Conservation (phyloP, 805 yeast genomes). For the Cyberlindnera subsufficiens region DNA sequence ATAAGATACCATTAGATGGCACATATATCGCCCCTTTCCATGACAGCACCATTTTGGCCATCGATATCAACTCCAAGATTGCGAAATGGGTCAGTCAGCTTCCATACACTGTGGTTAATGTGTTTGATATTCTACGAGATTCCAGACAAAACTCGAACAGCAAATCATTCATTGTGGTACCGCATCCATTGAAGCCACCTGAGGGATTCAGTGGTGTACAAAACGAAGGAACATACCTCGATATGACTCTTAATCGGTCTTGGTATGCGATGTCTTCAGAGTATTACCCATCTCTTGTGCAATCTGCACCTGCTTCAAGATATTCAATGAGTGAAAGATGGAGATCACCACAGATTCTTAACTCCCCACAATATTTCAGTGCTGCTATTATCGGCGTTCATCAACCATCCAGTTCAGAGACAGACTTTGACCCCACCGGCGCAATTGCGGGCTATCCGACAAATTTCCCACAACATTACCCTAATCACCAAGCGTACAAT, state of each 20-base stretch:
- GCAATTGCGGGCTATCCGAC: slow-evolving; percentile 18
- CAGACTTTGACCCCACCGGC: slow-evolving; percentile 6
- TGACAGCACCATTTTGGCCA: slow-evolving; percentile 72
- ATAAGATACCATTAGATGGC: slow-evolving; percentile 58
- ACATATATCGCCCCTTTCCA: slow-evolving; percentile 80
- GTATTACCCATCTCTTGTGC: slow-evolving; percentile 75
- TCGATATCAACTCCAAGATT: slow-evolving; percentile 59
- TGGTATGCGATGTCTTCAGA: slow-evolving; percentile 85
- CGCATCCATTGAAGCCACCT: slow-evolving; percentile 54
- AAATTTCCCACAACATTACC: slow-evolving; percentile 13
- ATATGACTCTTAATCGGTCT: slow-evolving; percentile 52
- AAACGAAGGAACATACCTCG: slow-evolving; percentile 56
- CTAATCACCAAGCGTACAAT: slow-evolving; percentile 8
- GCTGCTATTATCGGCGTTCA: slow-evolving; percentile 49
- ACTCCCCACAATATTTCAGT: slow-evolving; percentile 32
- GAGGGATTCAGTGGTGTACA: slow-evolving; percentile 14
- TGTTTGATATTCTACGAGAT: slow-evolving; percentile 63
- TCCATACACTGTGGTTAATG: slow-evolving; percentile 66
- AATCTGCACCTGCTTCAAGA: slow-evolving; percentile 69
- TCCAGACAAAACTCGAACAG: slow-evolving; percentile 9
- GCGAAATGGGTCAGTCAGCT: slow-evolving; percentile 76
- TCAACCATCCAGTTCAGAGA: slow-evolving; percentile 13
- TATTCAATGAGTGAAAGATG: slow-evolving; percentile 41
- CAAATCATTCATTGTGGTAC: slow-evolving; percentile 44
- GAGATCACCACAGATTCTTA: slow-evolving; percentile 33